phyloP scores from a whole-genome alignment of 345 rosid genomes.

The Citrus trifoliata region DNA sequence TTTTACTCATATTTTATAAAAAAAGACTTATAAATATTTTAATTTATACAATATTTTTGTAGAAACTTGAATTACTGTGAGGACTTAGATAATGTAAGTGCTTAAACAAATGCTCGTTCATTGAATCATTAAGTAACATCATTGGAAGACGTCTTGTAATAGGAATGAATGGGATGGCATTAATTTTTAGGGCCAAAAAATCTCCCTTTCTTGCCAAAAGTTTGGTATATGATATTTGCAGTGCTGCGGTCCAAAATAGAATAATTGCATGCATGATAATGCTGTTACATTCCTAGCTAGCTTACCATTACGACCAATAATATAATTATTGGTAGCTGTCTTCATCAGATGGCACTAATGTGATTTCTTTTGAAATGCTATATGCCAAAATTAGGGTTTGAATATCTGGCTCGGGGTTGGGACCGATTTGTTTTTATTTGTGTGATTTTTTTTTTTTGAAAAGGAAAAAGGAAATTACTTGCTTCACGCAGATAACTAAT shows the following conservation, averaged over 20 bases:
- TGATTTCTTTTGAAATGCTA: too few relatives aligned
- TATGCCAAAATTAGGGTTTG: too few relatives aligned
- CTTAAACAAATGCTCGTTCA: neutral
- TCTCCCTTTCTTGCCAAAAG: constrained; percentile 1
- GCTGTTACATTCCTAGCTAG: neutral
- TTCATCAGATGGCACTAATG: too few relatives aligned
- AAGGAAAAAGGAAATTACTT: neutral
- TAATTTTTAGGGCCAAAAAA: neutral
- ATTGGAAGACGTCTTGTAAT: neutral
- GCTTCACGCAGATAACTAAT: neutral
- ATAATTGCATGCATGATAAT: neutral
- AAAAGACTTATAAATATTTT: too few relatives aligned
- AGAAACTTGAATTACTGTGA: too few relatives aligned
- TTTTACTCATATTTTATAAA: too few relatives aligned
- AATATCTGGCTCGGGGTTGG: neutral
- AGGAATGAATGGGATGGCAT: neutral
- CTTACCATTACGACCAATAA: neutral
- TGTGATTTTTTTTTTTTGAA: neutral
- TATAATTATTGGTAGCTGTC: too few relatives aligned
- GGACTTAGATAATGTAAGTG: too few relatives aligned
- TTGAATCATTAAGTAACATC: neutral
- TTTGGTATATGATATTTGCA: neutral
- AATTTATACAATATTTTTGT: too few relatives aligned
- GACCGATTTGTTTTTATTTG: neutral
- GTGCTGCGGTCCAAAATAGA: neutral